phyloP scores from a whole-genome alignment of 768 basidiomycete species.

The Collybia sordida region DNA sequence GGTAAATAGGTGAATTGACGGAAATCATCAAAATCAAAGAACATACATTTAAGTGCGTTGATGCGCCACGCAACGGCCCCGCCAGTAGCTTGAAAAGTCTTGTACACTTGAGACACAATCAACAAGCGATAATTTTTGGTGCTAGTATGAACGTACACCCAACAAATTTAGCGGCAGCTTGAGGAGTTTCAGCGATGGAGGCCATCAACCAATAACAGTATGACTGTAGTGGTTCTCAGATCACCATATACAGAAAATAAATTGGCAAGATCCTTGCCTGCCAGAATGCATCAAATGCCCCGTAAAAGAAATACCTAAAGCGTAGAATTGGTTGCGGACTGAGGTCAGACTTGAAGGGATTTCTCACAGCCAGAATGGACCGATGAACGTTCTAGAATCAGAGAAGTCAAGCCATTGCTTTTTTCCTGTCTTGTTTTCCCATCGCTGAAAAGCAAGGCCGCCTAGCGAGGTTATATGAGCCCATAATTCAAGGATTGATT shows the following conservation, averaged over 20 bases:
- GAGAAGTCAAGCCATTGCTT: conserved; percentile 26
- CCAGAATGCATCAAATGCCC: conserved; percentile 29
- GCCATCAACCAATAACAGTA: conserved; percentile 31
- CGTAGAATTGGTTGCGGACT: background rate
- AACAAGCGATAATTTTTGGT: background rate
- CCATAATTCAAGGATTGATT: background rate
- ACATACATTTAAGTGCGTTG: conserved; percentile 26
- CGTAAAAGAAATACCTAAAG: conserved; percentile 27
- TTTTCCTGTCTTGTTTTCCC: conserved; percentile 20
- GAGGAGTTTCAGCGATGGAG: conserved; percentile 22
- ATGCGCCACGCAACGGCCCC: conserved; percentile 29
- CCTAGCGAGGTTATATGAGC: conserved; percentile 6
- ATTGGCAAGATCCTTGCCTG: conserved; percentile 12
- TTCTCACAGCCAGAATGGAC: conserved; percentile 27
- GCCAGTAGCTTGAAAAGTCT: conserved; percentile 27
- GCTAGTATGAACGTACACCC: conserved; percentile 15
- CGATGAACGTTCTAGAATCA: conserved; percentile 17
- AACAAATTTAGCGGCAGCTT: conserved; percentile 26
- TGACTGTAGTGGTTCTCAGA: conserved; percentile 11
- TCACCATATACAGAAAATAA: too few species aligned
- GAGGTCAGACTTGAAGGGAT: background rate
- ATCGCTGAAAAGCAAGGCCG: conserved; percentile 26
- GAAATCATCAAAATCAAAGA: background rate
- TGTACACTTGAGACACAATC: conserved; percentile 20
- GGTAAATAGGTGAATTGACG: background rate